phyloP scores from a whole-genome alignment of 441 rosid species.

The Brassica balearica region DNA sequence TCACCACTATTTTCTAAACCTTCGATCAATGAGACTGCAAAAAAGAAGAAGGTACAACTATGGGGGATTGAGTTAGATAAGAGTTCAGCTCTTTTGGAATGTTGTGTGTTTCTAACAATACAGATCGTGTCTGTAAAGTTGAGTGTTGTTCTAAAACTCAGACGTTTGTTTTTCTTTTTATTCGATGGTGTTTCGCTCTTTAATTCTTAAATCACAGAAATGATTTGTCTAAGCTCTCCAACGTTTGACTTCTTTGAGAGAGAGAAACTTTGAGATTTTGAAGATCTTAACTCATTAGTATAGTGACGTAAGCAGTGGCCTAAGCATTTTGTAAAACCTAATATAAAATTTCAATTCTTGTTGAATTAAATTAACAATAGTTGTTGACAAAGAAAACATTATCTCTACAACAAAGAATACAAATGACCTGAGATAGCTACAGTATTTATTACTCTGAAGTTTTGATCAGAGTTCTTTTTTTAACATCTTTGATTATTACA shows the following conservation, averaged over 20 bases:
- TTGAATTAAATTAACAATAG: slow-evolving; percentile 13
- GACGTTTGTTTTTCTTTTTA: not conserved
- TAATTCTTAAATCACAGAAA: not conserved
- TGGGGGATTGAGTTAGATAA: slow-evolving; percentile 13
- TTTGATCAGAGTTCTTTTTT: not conserved
- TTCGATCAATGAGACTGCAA: not conserved
- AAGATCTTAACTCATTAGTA: slow-evolving; percentile 10
- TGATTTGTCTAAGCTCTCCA: not conserved
- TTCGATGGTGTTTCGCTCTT: no score
- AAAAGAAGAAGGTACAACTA: not conserved
- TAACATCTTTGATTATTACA: not conserved
- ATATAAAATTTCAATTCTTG: not conserved
- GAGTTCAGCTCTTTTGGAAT: slow-evolving; percentile 4
- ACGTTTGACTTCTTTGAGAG: not conserved
- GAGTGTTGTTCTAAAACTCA: not conserved
- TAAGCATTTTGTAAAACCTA: slow-evolving; percentile 14
- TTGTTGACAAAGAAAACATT: slow-evolving; percentile 8
- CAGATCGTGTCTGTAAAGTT: not conserved
- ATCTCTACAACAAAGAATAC: not conserved
- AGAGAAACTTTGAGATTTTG: not conserved
- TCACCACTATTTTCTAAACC: not conserved
- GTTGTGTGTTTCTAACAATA: slow-evolving; percentile 14
- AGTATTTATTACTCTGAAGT: not conserved
- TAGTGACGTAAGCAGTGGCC: slow-evolving; percentile 35
- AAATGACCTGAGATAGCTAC: not conserved